Percentiles rank a stretch among this genome's conserved stretches.
Conservation (phyloP, 2,329 filamentous ascomycete genomes). For the Fusarium sp. region DNA sequence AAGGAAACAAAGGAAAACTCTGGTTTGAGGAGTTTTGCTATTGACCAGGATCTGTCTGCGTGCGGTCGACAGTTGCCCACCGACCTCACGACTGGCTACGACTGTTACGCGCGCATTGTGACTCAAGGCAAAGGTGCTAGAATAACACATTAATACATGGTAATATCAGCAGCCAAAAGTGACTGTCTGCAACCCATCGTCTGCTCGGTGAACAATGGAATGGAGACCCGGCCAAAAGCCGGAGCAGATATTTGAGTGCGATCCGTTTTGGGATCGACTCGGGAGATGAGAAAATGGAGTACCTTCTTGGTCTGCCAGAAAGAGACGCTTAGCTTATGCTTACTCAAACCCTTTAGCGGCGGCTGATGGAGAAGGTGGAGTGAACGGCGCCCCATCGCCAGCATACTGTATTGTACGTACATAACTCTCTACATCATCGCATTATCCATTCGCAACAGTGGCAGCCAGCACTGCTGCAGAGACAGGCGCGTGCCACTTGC, state of each 20-base stretch:
- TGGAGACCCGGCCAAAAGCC: conserved; percentile 38
- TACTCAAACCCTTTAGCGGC: conserved; percentile 46
- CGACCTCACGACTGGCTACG: conserved; percentile 21
- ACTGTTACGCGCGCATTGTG: conserved; percentile 15
- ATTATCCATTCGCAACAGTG: conserved; percentile 35
- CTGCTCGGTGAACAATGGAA: conserved; percentile 22
- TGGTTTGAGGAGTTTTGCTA: conserved; percentile 46
- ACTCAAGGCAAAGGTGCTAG: conserved; percentile 20
- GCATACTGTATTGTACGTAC: conserved; percentile 11
- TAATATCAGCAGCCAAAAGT: conserved; percentile 32
- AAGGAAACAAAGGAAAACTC: conserved; percentile 47
- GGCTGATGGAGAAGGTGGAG: conserved; percentile 46
- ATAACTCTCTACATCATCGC: conserved; percentile 36
- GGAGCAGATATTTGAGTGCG: conserved; percentile 30
- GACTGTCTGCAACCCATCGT: conserved; percentile 26
- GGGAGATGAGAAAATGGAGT: conserved; percentile 44
- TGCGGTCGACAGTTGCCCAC: conserved; percentile 25
- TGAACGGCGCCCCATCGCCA: conserved; percentile 42
- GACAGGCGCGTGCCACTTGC: conserved; percentile 31
- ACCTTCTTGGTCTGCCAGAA: conserved; percentile 41
- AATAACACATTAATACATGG: conserved; percentile 38
- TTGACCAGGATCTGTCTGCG: conserved; percentile 40
- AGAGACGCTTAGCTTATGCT: conserved; percentile 48
- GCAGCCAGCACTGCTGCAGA: conserved; percentile 14
- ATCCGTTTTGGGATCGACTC: conserved; percentile 41